These are phyloP conservation scores for Megacollybia marginata DNA, from an alignment of 768 basidiomycete species.

Conservation along the genomic window DNA sequence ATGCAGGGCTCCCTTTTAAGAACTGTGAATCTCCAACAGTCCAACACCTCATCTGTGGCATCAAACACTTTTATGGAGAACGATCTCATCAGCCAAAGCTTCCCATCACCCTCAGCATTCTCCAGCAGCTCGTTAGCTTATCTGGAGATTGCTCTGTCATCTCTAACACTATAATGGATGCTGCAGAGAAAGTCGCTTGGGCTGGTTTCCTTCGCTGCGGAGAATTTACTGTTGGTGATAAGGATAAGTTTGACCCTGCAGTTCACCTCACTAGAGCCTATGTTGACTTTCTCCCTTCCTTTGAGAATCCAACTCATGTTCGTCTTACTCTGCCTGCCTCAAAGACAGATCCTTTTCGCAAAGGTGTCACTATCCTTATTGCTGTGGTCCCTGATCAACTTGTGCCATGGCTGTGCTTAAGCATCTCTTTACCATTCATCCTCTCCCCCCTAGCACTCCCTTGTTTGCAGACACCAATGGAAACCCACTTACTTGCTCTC, in stretches of 20 bases:
- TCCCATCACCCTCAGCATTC: constrained; percentile 2
- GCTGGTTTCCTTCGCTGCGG: constrained; percentile 9
- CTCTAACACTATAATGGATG: constrained; percentile 6
- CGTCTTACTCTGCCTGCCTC: constrained; percentile 22
- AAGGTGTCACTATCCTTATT: constrained; percentile 16
- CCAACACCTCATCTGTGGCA: constrained; percentile 20
- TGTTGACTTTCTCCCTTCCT: constrained; percentile 18
- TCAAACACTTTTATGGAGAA: too few species aligned
- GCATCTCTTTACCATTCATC: constrained; percentile 1
- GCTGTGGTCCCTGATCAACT: constrained; percentile 12
- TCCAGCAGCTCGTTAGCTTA: neutral
- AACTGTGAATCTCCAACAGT: constrained; percentile 19
- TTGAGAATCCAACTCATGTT: constrained; percentile 15
- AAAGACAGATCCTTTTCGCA: constrained; percentile 29
- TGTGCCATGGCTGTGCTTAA: constrained; percentile 10
- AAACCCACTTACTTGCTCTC: constrained; percentile 5
- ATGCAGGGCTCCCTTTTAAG: constrained; percentile 17
- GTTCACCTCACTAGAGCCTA: constrained; percentile 13
- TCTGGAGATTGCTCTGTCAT: neutral
- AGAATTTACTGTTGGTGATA: constrained; percentile 7
- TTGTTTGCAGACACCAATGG: constrained; percentile 8
- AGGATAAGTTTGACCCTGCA: constrained; percentile 6
- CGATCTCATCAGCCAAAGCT: constrained; percentile 14
- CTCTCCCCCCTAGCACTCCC: constrained; percentile 2
- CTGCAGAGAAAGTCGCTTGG: constrained; percentile 10